These are phyloP conservation scores for Coniochaeta sp. DNA, from an alignment of 2,329 filamentous ascomycete species.

Conservation along the genomic window DNA sequence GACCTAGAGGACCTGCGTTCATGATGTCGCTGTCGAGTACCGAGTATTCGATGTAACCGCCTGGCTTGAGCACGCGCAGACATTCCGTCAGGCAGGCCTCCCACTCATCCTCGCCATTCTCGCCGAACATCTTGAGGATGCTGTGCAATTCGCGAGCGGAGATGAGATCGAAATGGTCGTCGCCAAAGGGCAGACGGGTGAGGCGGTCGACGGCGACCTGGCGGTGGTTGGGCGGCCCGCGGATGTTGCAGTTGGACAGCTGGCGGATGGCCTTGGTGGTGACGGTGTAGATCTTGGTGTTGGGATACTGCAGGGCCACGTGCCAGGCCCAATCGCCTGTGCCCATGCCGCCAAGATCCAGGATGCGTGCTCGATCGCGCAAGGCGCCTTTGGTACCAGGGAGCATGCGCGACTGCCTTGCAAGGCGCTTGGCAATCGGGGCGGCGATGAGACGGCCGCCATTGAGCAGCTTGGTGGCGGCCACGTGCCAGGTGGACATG, in stretches of 20 bases:
- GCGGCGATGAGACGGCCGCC: conserved; percentile 57
- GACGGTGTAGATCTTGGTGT: conserved; percentile 81
- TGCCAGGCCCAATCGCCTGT: conserved; percentile 96
- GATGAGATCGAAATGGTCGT: conserved; percentile 83
- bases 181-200: conserved; percentile 75
- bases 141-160: conserved; percentile 82
- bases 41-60: conserved; percentile 85
- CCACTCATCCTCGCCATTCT: conserved; percentile 75
- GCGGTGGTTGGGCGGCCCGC: conserved; percentile 80
- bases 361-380: conserved; percentile 54
- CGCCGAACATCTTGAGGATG: conserved; percentile 65
- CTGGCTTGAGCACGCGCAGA: conserved; percentile 84
- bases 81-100: conserved; percentile 79
- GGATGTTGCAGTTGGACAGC: conserved; percentile 65
- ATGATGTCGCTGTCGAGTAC: conserved; percentile 86
- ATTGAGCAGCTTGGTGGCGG: conserved; percentile 52
- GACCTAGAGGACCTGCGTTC: conserved; percentile 70
- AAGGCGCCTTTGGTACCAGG: conserved; percentile 29
- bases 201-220: conserved; percentile 71
- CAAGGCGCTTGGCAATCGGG: conserved; percentile 55
- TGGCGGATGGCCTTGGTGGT: conserved; percentile 66
- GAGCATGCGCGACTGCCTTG: conserved; percentile 43
- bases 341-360: conserved; percentile 80
- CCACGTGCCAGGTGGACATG: conserved; percentile 53
- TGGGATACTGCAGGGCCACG: conserved; percentile 76